A percentile compares a stretch with the other conserved stretches of the same genome.
These are phyloP conservation scores for Calonectria pseudoreteaudii DNA, from an alignment of 2,329 filamentous ascomycete genomes.

Conservation along the genomic window DNA sequence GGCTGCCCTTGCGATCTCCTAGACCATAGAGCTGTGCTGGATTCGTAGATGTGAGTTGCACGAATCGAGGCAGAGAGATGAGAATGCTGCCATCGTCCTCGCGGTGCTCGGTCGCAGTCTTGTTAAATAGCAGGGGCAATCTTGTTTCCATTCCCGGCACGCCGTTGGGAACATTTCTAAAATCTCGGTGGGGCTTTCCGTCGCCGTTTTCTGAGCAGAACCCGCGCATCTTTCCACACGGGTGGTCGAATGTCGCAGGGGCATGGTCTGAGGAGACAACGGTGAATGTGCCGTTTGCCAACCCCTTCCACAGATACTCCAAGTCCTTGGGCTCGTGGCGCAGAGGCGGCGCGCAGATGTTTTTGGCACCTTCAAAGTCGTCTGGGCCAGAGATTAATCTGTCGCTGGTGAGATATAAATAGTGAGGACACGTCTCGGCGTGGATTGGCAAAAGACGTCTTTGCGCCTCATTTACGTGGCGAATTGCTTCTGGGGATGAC, in stretches of 20 bases:
- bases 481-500: neutral
- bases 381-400: constrained; percentile 53
- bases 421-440: constrained; percentile 68
- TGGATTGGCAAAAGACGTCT: constrained; percentile 59
- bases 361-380: constrained; percentile 67
- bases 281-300: constrained; percentile 64
- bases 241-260: constrained; percentile 9
- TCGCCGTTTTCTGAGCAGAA: constrained; percentile 37
- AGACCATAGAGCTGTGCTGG: constrained; percentile 25
- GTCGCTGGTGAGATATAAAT: constrained; percentile 64
- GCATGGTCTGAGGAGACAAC: constrained; percentile 54
- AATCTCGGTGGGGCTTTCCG: constrained; percentile 57
- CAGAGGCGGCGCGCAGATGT: constrained; percentile 65
- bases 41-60: constrained; percentile 20
- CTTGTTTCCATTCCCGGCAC: constrained; percentile 67
- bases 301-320: constrained; percentile 62
- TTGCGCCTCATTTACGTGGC: constrained; percentile 4
- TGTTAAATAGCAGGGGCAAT: constrained; percentile 6
- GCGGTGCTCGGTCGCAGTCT: neutral
- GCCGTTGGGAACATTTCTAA: constrained; percentile 70
- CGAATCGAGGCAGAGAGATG: constrained; percentile 39
- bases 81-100: neutral
- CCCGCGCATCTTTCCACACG: constrained; percentile 58
- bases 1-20: constrained; percentile 16
- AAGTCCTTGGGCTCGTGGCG: constrained; percentile 54